A percentile compares a stretch with the other conserved stretches of the same genome.
Conservation (phyloP, 345 rosid species). For the Citropsis articulata region DNA sequence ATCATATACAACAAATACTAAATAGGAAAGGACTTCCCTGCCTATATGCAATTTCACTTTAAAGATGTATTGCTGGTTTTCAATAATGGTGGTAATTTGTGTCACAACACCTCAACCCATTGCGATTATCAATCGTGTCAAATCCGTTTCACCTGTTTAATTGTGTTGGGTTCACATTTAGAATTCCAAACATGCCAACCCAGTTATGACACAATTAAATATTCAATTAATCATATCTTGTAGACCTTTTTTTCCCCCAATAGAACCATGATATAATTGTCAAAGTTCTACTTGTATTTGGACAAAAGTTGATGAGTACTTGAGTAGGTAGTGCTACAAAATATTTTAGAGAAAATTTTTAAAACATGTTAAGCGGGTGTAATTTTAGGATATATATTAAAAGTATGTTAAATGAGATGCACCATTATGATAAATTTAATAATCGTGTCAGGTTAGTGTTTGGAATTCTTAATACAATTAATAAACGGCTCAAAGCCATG, state of each 20-base stretch:
- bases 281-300: neutral
- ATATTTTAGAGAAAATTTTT: neutral
- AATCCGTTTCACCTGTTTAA: neutral
- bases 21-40: neutral
- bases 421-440: too few relatives aligned
- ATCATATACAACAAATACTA: neutral
- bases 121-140: neutral
- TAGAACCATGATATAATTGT: neutral
- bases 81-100: neutral
- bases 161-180: neutral
- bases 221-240: neutral
- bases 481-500: neutral
- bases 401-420: neutral
- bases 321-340: neutral
- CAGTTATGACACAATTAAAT: neutral
- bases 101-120: neutral
- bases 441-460: neutral
- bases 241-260: neutral
- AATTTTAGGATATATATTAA: neutral
- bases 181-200: neutral
- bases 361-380: neutral
- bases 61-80: neutral
- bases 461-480: too few relatives aligned
- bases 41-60: constrained; percentile 1
- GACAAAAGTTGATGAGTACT: neutral